phyloP scores from a whole-genome alignment of 495 filamentous ascomycete genomes.

The Aspergillus conjunctus region DNA sequence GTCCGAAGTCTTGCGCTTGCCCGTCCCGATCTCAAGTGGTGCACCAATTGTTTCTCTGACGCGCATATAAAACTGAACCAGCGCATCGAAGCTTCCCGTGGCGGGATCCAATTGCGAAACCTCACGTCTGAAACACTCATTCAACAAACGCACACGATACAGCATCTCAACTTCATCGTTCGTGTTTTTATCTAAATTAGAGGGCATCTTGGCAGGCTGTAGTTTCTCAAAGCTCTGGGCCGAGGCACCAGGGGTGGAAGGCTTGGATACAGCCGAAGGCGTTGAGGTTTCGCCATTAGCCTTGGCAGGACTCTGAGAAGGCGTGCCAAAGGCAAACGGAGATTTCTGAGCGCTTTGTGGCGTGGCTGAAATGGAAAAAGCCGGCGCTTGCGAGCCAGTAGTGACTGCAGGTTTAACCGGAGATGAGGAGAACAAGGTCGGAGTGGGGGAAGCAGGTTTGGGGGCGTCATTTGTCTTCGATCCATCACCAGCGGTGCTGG shows the following conservation, averaged over 20 bases:
- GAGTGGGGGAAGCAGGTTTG: conserved; percentile 10
- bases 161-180: conserved; percentile 27
- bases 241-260: conserved; percentile 3
- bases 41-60: conserved; percentile 38
- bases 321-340: background rate
- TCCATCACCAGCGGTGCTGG: conserved; percentile 17
- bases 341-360: conserved; percentile 9
- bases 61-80: conserved; percentile 40
- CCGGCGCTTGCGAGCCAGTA: conserved; percentile 17
- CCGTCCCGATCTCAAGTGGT: conserved; percentile 25
- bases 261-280: background rate
- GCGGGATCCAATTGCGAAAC: conserved; percentile 33
- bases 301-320: conserved; percentile 19
- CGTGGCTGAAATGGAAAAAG: conserved; percentile 21
- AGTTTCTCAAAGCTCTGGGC: conserved; percentile 21
- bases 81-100: conserved; percentile 33
- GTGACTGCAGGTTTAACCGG: conserved; percentile 6
- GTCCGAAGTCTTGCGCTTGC: conserved; percentile 28
- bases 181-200: conserved; percentile 19
- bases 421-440: conserved; percentile 9
- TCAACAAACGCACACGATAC: conserved; percentile 34
- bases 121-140: conserved; percentile 37
- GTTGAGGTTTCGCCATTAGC: conserved; percentile 13
- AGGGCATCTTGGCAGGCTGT: conserved; percentile 23
- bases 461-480: conserved; percentile 20